Base-by-base conservation (phyloP, 768 basidiomycete species). In the Hygrocybe coccinea region DNA sequence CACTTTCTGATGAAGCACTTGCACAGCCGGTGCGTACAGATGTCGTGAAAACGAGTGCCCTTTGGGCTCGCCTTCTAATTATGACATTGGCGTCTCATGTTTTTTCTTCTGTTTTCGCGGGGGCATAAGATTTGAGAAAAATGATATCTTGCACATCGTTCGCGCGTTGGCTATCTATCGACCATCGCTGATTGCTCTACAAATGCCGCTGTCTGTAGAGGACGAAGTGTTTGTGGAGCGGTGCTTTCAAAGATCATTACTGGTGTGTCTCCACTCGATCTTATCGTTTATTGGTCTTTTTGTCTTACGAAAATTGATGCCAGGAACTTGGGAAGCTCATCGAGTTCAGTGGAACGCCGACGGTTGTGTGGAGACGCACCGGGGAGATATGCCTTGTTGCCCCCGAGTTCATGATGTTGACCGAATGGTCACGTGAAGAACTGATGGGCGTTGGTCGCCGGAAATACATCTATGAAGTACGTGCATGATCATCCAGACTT, bases 341-440 rank as follows among this genome's bases (percentile, higher is more conserved):
- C 56, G 93, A 92, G 50, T 97, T 91, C 70, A 95, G 89, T 62
- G 95, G 95, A 10, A 98, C 95, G 25, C 95, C 95, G 2, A 98
- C 95, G 1, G 93, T 95, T 39, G 90, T 95, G 10, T 99, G 95
- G 95, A 86, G 97, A 44, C 81, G 97, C 50, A 99, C 97, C 17
- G 97, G 97, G 63, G 97, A 99, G 73, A 94, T 99, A 22, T 95
- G 93, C 65, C 85, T 97, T 45, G 97, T 94, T 46, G 95, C 94
- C 0, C 89, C 92, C 5, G 97, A 99, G 71, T 98, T 99, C 67
- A 91, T 88, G 69, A 87, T 91, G 80, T 76, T 99, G 59, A 94
- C 92, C 8, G 91, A 89, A 62, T 95, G 92, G 90, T 82, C 83
- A 8, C 79, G 87, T 70, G 87, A 90, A 59, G 93, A 97, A 60